Evolutionary conservation across 2,329 filamentous ascomycete genomes (phyloP).

Genomic region (Cladosporium oxysporum): DNA sequence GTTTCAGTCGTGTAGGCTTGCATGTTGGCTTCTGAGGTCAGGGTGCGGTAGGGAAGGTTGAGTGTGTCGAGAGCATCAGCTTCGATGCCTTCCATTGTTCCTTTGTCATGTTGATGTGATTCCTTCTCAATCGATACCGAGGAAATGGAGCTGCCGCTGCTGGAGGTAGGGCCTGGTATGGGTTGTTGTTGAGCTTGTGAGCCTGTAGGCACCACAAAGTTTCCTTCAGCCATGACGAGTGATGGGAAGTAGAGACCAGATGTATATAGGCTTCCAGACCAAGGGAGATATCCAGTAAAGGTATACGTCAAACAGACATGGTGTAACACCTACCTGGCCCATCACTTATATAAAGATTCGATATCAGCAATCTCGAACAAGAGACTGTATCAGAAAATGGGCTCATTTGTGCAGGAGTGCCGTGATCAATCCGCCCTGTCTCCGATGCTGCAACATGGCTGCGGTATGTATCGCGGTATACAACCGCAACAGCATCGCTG

Average conservation of each 20-base stretch:
- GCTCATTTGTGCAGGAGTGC: not conserved
- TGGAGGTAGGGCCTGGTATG: not conserved
- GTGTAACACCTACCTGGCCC: not conserved
- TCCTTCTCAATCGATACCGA: slow-evolving; percentile 10
- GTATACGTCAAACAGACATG: not conserved
- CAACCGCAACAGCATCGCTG: not conserved
- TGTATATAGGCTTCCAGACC: not conserved
- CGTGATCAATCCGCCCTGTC: slow-evolving; percentile 6
- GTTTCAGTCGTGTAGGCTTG: slow-evolving; percentile 33
- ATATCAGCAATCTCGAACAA: not conserved
- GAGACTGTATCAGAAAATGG: not conserved
- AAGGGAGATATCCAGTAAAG: not conserved
- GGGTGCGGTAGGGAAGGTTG: slow-evolving; percentile 29
- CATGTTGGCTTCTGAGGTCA: slow-evolving; percentile 30
- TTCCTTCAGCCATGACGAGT: slow-evolving; percentile 15
- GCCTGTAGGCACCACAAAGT: not conserved
- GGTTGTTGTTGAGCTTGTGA: not conserved
- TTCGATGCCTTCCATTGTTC: slow-evolving; percentile 7
- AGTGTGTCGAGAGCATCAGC: slow-evolving; percentile 20
- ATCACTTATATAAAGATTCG: not conserved
- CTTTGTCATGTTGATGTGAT: not conserved
- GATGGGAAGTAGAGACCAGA: too few relatives aligned
- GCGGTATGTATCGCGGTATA: not conserved
- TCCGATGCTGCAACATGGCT: not conserved
- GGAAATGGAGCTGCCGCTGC: slow-evolving; percentile 2